Evolutionary conservation across 2,329 filamentous ascomycete species (phyloP).

Genomic region (Botrytis fabae): DNA sequence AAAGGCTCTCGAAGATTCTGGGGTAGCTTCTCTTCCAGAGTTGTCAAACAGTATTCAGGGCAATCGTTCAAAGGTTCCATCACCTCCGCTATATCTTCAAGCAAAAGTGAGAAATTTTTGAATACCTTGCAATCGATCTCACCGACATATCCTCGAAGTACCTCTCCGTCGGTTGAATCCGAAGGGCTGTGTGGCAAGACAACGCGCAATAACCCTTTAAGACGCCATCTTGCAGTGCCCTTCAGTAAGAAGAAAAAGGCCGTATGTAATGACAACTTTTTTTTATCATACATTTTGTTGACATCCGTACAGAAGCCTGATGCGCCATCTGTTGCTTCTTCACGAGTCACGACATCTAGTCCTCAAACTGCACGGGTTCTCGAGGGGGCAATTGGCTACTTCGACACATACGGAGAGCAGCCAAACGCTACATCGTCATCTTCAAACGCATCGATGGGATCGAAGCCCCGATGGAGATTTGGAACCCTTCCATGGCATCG

Average conservation of each 20-base stretch:
- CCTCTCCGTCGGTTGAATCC: conserved; percentile 18
- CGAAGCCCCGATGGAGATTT: conserved; percentile 30
- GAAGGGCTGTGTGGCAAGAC: conserved; percentile 34
- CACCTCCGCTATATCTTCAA: conserved; percentile 10
- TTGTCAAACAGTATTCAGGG: conserved; percentile 7
- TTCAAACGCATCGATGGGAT: conserved; percentile 11
- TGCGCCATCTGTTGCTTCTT: conserved; percentile 2
- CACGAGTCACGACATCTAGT: conserved; percentile 29
- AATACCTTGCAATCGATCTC: conserved; percentile 24
- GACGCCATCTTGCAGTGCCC: conserved; percentile 20
- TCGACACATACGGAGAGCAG: conserved; percentile 22
- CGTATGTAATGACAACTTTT: conserved; percentile 21
- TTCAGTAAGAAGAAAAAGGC: conserved; percentile 23
- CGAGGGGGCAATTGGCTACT: conserved; percentile 32
- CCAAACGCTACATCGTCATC: conserved; percentile 1
- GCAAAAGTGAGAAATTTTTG: conserved; percentile 11
- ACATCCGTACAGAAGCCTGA: conserved; percentile 9
- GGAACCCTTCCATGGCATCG: conserved; percentile 41
- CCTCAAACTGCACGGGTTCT: conserved; percentile 29
- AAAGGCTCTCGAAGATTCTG: conserved; percentile 17
- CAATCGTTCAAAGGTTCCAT: not conserved
- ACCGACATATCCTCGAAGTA: conserved; percentile 24
- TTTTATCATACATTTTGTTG: not conserved
- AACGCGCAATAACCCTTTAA: conserved; percentile 26
- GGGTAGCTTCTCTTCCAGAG: conserved; percentile 17